phyloP scores from a whole-genome alignment of 176 grass and related monocot genomes.

The Musa troglodytarum region DNA sequence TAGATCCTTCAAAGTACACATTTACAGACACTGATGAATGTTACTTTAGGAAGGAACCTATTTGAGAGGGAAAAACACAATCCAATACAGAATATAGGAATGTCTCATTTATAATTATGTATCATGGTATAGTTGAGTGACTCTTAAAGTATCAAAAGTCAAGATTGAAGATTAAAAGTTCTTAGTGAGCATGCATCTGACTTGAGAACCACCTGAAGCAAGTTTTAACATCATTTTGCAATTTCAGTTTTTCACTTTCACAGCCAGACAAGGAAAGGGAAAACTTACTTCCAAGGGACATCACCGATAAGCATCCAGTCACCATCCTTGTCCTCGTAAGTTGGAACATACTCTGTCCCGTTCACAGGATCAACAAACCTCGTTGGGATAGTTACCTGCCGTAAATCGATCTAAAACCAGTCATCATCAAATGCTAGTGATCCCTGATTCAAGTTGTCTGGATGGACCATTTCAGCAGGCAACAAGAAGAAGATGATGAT shows the following conservation, averaged over 20 bases:
- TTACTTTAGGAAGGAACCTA: background rate
- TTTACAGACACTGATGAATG: background rate
- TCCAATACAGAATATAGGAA: background rate
- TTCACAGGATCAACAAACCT: slow-evolving; percentile 59
- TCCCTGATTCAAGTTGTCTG: too few species aligned
- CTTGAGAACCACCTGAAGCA: background rate
- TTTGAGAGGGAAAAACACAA: background rate
- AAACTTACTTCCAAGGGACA: slow-evolving; percentile 87
- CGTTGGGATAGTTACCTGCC: slow-evolving; percentile 56
- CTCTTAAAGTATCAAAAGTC: background rate
- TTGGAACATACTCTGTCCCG: slow-evolving; percentile 69
- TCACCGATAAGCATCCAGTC: slow-evolving; percentile 98
- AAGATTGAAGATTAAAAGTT: background rate
- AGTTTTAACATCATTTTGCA: background rate
- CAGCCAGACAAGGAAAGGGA: background rate
- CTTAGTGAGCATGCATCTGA: background rate
- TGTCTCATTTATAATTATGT: background rate
- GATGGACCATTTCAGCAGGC: too few species aligned
- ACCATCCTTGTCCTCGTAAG: slow-evolving; percentile 92
- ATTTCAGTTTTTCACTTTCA: background rate
- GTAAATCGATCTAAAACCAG: background rate
- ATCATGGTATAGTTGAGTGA: background rate
- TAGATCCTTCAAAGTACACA: too few species aligned
- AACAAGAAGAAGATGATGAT: too few species aligned
- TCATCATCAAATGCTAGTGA: too few species aligned